Evolutionary conservation across 208 protist species (phyloP).

Genomic region (Acanthamoeba triangularis): DNA sequence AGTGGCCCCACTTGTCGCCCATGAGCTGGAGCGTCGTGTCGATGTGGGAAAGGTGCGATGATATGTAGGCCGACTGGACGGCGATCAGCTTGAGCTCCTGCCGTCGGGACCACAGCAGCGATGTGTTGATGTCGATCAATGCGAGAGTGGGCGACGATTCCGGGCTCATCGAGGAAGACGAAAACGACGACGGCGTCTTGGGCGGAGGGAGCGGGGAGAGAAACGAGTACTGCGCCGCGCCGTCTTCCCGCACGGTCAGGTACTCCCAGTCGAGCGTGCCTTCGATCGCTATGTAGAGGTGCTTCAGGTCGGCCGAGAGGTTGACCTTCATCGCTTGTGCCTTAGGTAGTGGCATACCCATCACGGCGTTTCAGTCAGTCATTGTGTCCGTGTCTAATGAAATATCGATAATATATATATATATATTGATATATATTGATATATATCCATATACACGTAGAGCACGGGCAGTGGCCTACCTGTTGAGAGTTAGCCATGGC

Average conservation of each 20-base stretch:
- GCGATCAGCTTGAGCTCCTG: conserved; percentile 52
- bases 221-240: conserved; percentile 8
- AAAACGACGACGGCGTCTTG: neutral
- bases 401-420: too few species aligned
- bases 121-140: conserved; percentile 53
- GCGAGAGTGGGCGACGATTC: neutral
- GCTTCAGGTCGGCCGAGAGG: conserved; percentile 3
- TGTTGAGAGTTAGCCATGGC: conserved; percentile 48
- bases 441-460: too few species aligned
- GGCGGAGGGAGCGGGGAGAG: conserved; percentile 3
- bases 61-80: conserved; percentile 47
- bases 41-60: conserved; percentile 43
- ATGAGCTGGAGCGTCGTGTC: conserved; percentile 38
- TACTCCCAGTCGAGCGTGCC: conserved; percentile 56
- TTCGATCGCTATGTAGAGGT: conserved; percentile 43
- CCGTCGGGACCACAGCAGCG: conserved; percentile 51
- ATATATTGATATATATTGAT: too few species aligned
- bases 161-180: neutral
- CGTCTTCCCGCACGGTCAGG: neutral
- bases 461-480: neutral
- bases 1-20: conserved; percentile 47
- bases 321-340: conserved; percentile 40
- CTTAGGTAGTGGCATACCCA: neutral
- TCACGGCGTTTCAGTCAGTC: neutral
- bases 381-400: neutral